Conservation (phyloP, 768 basidiomycete species). For the Albatrellus ellisii region DNA sequence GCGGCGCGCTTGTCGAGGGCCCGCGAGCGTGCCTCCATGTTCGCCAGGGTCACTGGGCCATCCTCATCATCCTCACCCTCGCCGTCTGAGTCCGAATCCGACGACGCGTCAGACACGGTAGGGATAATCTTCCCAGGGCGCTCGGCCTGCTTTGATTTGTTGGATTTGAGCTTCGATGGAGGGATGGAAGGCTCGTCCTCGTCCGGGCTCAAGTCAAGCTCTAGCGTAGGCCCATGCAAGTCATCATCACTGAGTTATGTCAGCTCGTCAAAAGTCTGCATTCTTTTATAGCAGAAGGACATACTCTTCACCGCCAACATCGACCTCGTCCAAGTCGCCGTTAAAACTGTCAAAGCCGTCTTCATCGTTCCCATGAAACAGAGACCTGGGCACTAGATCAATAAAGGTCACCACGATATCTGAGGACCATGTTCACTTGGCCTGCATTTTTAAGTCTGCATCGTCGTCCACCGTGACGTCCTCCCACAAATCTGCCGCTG, state of each 20-base stretch:
- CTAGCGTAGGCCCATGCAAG: conserved; percentile 36
- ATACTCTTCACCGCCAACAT: conserved; percentile 34
- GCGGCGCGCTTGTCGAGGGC: conserved; percentile 58
- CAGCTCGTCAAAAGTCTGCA: not conserved
- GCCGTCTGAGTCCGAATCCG: conserved; percentile 25
- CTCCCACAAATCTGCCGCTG: conserved; percentile 31
- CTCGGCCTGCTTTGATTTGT: conserved; percentile 41
- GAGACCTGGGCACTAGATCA: conserved; percentile 21
- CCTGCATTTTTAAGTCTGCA: conserved; percentile 28
- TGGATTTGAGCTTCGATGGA: conserved; percentile 21
- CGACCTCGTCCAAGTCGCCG: conserved; percentile 37
- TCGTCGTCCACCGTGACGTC: conserved; percentile 44
- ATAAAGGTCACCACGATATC: conserved; percentile 2
- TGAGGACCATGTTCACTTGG: conserved; percentile 22
- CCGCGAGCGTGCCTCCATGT: conserved; percentile 72
- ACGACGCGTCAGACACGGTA: conserved; percentile 35
- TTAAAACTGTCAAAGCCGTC: conserved; percentile 22
- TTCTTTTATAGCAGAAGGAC: conserved; percentile 10
- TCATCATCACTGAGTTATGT: conserved; percentile 32
- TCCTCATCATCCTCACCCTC: conserved; percentile 37
- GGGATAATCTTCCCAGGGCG: conserved; percentile 37
- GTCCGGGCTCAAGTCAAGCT: conserved; percentile 53
- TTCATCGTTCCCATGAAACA: conserved; percentile 36
- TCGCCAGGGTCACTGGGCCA: conserved; percentile 53
- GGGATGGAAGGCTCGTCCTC: conserved; percentile 30